Base-by-base conservation (phyloP, 2,329 filamentous ascomycete genomes). In the Xylariomycetidae sp. region DNA sequence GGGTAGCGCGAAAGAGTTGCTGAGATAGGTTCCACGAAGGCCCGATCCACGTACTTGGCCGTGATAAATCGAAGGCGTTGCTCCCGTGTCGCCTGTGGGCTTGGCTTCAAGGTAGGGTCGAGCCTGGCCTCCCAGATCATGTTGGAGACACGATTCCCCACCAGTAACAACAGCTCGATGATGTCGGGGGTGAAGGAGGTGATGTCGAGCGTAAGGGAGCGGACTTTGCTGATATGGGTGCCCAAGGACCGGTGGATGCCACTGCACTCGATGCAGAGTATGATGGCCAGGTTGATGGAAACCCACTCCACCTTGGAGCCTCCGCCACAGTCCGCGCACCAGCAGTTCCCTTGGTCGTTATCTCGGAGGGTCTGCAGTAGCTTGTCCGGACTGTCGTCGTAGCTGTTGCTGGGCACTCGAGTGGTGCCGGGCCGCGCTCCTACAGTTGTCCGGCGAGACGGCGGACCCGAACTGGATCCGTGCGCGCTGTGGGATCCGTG, bases 241-340 rank as follows among this genome's bases (percentile, higher is more conserved):
- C 92, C 92, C 4, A 98, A 72, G 1, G 90, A 96, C 25, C 92
- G 80, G 60, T 98, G 92, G 41, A 98, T 95, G 43, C 92, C 92
- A 56, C 89, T 95, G 63, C 92, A 98, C 60, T 98, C 90, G 56
- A 95, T 95, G 64, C 92, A 98, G 14, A 98, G 74, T 34, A 98
- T 82, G 39, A 98, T 95, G 28, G 86, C 92, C 4, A 98, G 72
- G 52, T 98, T 98, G 62, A 98, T 95, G 0, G 92, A 96, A 18
- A 96, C 92, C 92, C 92, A 98, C 60, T 98, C 92, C 15, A 95
- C 89, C 64, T 95, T 96, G 53, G 80, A 76, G 20, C 84, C 82
- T 6, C 88, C 93, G 9, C 86, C 85, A 54, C 92, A 98, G 58
- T 98, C 92, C 12, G 92, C 92, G 56, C 92, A 98, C 74, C 83